These are phyloP conservation scores for Nematocida major DNA, from an alignment of 371 early-diverging fungal species.

Conservation along the genomic window DNA sequence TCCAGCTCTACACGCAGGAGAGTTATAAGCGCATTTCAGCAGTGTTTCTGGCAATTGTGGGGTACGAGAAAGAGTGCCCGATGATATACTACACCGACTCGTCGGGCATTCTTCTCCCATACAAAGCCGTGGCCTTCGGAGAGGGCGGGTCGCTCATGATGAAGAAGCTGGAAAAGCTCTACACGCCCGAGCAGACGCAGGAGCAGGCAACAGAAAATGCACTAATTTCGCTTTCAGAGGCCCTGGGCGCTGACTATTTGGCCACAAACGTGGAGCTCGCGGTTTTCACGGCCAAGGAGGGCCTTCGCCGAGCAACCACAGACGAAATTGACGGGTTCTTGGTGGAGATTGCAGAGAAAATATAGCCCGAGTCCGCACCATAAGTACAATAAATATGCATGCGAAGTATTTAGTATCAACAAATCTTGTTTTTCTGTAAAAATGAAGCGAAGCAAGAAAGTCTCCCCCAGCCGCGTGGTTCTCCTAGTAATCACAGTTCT, in stretches of 20 bases:
- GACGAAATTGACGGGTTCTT: constrained; percentile 59
- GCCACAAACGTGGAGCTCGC: constrained; percentile 60
- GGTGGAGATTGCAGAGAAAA: constrained; percentile 61
- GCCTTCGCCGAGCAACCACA: constrained; percentile 38
- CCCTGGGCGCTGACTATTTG: constrained; percentile 61
- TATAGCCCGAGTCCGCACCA: not conserved
- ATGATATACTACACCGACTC: constrained; percentile 62
- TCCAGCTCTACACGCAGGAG: constrained; percentile 59
- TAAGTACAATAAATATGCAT: not conserved
- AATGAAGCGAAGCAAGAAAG: not conserved
- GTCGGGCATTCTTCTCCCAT: constrained; percentile 59
- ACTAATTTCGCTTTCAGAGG: constrained; percentile 56
- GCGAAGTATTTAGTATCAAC: not conserved
- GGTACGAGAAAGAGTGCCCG: constrained; percentile 57
- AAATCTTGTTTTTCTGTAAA: constrained; percentile 7
- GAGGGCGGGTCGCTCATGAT: constrained; percentile 59
- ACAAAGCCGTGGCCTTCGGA: constrained; percentile 59
- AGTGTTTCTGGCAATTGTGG: constrained; percentile 60
- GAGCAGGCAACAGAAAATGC: constrained; percentile 51
- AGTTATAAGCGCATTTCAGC: constrained; percentile 47
- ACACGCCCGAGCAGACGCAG: constrained; percentile 32
- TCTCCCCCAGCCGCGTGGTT: not conserved
- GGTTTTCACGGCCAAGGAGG: constrained; percentile 28
- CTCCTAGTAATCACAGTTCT: not conserved
- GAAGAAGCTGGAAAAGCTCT: constrained; percentile 63